A percentile compares a stretch with the other conserved stretches of the same genome.
phyloP scores from a whole-genome alignment of 1,284 basidiomycete genomes.

The Pyrrhoderma lamaoense region DNA sequence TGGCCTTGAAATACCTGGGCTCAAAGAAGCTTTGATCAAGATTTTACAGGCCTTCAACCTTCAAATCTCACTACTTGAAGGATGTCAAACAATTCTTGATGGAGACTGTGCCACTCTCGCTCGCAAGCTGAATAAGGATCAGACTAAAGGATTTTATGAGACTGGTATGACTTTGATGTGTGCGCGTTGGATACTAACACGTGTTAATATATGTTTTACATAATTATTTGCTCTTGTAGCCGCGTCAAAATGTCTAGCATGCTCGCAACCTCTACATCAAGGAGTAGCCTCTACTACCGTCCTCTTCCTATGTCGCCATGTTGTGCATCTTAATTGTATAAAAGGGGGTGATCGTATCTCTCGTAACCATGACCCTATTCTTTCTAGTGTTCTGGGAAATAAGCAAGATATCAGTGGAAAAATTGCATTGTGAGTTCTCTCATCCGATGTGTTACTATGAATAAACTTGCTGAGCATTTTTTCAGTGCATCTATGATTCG shows the following conservation, averaged over 20 bases:
- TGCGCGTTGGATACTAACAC: not conserved
- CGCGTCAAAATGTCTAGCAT: conserved; percentile 59
- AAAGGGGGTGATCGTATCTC: conserved; percentile 50
- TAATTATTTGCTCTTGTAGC: conserved; percentile 31
- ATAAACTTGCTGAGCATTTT: conserved; percentile 4
- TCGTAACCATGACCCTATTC: conserved; percentile 39
- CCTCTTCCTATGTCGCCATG: conserved; percentile 83
- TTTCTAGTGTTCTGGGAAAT: conserved; percentile 35
- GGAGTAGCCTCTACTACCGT: conserved; percentile 51
- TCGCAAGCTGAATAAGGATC: conserved; percentile 59
- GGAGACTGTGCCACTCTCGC: conserved; percentile 78
- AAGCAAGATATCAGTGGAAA: conserved; percentile 51
- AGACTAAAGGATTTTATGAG: conserved; percentile 72
- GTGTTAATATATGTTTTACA: not conserved
- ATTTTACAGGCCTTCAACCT: conserved; percentile 95
- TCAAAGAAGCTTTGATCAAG: conserved; percentile 93
- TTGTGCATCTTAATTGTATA: conserved; percentile 73
- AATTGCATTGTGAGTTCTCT: conserved; percentile 61
- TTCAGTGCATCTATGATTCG: conserved; percentile 64
- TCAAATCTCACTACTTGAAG: conserved; percentile 83
- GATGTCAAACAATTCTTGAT: conserved; percentile 80
- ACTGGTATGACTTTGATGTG: conserved; percentile 40
- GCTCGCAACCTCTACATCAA: conserved; percentile 52
- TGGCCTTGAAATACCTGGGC: conserved; percentile 90
- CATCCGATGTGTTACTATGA: not conserved